Percentiles rank a stretch among this genome's conserved stretches.
phyloP scores from a whole-genome alignment of 495 filamentous ascomycete genomes.

The Amniculicola lignicola region DNA sequence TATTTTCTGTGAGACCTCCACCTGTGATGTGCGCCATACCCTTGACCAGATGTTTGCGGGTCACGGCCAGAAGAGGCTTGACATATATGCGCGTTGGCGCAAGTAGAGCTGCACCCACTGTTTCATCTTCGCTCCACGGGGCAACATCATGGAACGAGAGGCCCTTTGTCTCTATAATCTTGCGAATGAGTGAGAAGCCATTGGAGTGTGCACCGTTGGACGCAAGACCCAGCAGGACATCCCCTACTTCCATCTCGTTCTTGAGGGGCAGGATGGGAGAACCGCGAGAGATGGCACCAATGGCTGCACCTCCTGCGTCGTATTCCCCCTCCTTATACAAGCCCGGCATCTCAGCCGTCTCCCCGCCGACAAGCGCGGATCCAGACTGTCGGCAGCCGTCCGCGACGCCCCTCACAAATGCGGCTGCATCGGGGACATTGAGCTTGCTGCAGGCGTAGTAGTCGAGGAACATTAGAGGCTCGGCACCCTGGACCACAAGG shows the following conservation, averaged over 20 bases:
- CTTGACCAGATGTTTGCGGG: constrained; percentile 61
- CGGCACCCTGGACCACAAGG: constrained; percentile 89
- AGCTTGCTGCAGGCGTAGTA: constrained; percentile 90
- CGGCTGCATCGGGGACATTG: constrained; percentile 67
- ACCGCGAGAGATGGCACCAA: constrained; percentile 71
- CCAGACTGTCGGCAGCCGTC: constrained; percentile 75
- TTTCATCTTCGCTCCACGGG: constrained; percentile 61
- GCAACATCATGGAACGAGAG: constrained; percentile 64
- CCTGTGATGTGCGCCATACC: constrained; percentile 96
- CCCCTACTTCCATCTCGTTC: constrained; percentile 70
- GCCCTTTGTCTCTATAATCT: constrained; percentile 71
- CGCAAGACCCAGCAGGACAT: constrained; percentile 77
- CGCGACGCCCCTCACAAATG: constrained; percentile 84
- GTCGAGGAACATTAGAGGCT: constrained; percentile 92
- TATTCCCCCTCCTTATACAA: constrained; percentile 82
- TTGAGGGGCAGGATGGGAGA: constrained; percentile 69
- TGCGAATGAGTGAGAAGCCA: constrained; percentile 89
- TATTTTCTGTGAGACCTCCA: constrained; percentile 85
- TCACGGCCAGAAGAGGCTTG: constrained; percentile 46
- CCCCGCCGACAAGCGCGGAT: constrained; percentile 89
- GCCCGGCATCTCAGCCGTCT: constrained; percentile 97
- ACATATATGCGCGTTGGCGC: constrained; percentile 50
- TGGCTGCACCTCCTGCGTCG: constrained; percentile 83
- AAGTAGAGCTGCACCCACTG: constrained; percentile 70
- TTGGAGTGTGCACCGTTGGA: constrained; percentile 90